Evolutionary conservation across 352 stramenopile species (phyloP).

Genomic region (Globisporangium camurandrum): DNA sequence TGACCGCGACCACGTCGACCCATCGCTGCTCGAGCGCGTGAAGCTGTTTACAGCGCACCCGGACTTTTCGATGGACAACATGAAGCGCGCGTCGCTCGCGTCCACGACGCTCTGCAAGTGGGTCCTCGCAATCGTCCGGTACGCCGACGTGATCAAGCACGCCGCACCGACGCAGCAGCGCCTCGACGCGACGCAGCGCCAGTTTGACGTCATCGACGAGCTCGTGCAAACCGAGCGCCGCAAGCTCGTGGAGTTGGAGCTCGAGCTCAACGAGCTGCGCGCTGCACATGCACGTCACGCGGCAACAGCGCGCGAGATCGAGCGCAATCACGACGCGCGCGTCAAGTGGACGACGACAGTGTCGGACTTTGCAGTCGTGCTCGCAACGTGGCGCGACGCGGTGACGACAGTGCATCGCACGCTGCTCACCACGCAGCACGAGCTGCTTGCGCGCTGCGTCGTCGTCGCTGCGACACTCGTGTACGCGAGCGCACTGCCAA

Average conservation of each 20-base stretch:
- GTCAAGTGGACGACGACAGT: constrained; percentile 33
- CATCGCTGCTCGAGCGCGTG: constrained; percentile 35
- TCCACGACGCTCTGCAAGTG: constrained; percentile 68
- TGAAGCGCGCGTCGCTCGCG: constrained; percentile 59
- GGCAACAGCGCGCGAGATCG: constrained; percentile 36
- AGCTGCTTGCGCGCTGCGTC: constrained; percentile 26
- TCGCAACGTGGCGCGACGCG: constrained; percentile 28
- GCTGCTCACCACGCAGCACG: constrained; percentile 17
- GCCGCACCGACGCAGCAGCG: constrained; percentile 45
- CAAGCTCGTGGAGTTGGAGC: constrained; percentile 44
- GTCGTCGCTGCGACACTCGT: constrained; percentile 24
- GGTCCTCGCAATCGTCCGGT: constrained; percentile 57
- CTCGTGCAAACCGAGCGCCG: constrained; percentile 32
- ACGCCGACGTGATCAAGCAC: constrained; percentile 61
- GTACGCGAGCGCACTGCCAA: constrained; percentile 20
- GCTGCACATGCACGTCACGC: constrained; percentile 22
- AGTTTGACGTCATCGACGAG: constrained; percentile 33
- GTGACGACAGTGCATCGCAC: constrained; percentile 14
- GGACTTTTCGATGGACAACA: constrained; percentile 73
- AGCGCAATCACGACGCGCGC: constrained; percentile 39
- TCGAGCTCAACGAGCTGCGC: constrained; percentile 38
- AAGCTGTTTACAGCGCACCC: constrained; percentile 60
- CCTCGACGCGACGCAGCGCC: constrained; percentile 29
- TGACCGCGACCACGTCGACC: constrained; percentile 44
- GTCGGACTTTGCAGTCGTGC: constrained; percentile 27